phyloP scores from a whole-genome alignment of 2,329 filamentous ascomycete species.

The Colletotrichum eleusines region DNA sequence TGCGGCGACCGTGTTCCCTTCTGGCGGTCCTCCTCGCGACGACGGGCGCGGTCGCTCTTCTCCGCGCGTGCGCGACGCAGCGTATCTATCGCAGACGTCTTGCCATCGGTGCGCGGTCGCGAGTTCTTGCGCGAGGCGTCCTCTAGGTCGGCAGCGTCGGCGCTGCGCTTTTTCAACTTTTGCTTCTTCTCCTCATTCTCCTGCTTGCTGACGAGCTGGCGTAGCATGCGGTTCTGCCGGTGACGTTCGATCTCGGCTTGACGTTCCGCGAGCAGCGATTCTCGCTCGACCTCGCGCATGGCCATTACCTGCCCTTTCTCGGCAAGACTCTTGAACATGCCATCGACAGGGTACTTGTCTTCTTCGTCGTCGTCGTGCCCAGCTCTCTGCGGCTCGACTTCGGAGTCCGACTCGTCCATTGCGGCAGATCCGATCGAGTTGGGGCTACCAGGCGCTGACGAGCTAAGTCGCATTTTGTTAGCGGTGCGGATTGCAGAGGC shows the following conservation, averaged over 20 bases:
- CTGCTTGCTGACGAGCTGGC: constrained; percentile 77
- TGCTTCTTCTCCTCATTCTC: constrained; percentile 72
- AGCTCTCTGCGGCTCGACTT: constrained; percentile 58
- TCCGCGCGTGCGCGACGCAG: constrained; percentile 72
- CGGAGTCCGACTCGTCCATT: constrained; percentile 89
- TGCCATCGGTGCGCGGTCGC: constrained; percentile 77
- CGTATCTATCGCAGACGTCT: constrained; percentile 79
- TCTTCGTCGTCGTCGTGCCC: constrained; percentile 66
- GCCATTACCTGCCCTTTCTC: constrained; percentile 85
- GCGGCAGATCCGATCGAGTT: constrained; percentile 84
- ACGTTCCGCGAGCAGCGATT: constrained; percentile 90
- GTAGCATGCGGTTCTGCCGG: constrained; percentile 84
- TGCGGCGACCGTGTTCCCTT: constrained; percentile 60
- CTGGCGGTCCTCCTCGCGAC: constrained; percentile 71
- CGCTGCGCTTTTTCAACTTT: constrained; percentile 81
- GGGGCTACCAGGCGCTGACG: constrained; percentile 75
- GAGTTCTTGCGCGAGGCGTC: constrained; percentile 81
- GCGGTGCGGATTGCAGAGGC: neutral
- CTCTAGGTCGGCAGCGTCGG: constrained; percentile 81
- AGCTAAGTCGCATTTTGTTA: constrained; percentile 61
- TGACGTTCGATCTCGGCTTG: constrained; percentile 84
- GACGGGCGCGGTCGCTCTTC: constrained; percentile 73
- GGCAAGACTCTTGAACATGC: constrained; percentile 79
- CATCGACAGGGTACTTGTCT: constrained; percentile 86
- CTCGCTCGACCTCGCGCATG: constrained; percentile 91